Base-by-base conservation (phyloP, 2,329 filamentous ascomycete genomes). In the Pezicula carpinea region DNA sequence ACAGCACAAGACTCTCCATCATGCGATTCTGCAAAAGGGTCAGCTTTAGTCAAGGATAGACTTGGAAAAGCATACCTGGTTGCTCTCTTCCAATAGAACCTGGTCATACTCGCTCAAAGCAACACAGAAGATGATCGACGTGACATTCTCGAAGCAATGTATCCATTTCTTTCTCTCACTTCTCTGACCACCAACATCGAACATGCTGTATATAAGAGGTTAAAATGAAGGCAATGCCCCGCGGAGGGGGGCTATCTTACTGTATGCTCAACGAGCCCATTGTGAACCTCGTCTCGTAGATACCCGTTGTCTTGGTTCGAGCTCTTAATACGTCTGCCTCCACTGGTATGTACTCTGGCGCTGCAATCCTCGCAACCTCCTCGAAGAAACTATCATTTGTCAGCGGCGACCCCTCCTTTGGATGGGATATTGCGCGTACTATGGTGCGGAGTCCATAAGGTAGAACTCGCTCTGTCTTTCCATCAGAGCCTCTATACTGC, bases 111-210 rank as follows among this genome's bases (percentile, higher is more conserved):
- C 93, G 72, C 91, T 97, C 59, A 99, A 73, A 14, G 93, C 93
- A 52, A 99, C 93, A 64, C 93, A 99, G 70, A 99, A 99, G 58
- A 99, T 99, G 68, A 99, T 99, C 4, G 93, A 97, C 36, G 93
- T 99, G 61, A 99, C 93, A 61, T 97, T 97, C 69, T 99, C 93
- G 68, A 99, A 99, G 73, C 93, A 99, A 71, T 99, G 93, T 64
- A 99, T 99, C 93, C 93, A 99, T 73, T 99, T 99, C 76, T 99
- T 99, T 53, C 93, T 82, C 70, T 99, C 93, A 67, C 92, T 97
- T 64, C 93, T 78, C 70, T 99, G 93, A 19, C 93, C 93, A 53
- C 93, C 93, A 4, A 99, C 93, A 67, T 99, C 93, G 65, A 99
- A 99, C 93, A 99, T 99, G 73, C 92, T 97, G 64, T 19, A 44